These are phyloP conservation scores for Entomortierella beljakovae DNA, from an alignment of 192 early-diverging fungal genomes.

Conservation along the genomic window DNA sequence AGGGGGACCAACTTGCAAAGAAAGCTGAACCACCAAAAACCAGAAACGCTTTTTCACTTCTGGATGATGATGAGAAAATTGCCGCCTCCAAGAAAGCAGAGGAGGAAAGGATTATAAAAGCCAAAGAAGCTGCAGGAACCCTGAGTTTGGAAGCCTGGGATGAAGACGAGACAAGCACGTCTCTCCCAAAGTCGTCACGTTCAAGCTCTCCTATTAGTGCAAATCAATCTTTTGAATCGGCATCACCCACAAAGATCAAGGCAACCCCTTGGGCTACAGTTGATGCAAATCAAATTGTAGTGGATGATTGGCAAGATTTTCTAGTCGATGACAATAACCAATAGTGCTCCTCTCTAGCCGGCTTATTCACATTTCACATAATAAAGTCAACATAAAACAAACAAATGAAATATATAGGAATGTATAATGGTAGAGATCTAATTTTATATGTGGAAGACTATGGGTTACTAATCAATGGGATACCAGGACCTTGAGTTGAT, in stretches of 20 bases:
- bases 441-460: constrained; percentile 5
- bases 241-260: background rate
- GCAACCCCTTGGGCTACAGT: constrained; percentile 13
- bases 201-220: background rate
- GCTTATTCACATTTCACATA: background rate
- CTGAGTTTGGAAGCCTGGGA: constrained; percentile 50
- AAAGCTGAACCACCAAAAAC: constrained; percentile 20
- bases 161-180: constrained; percentile 6
- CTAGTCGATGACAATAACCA: constrained; percentile 32
- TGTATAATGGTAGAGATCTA: background rate
- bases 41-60: constrained; percentile 32
- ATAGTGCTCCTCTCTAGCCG: background rate
- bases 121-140: constrained; percentile 46
- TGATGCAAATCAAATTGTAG: constrained; percentile 31
- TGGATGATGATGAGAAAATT: constrained; percentile 43
- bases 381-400: background rate
- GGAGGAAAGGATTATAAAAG: constrained; percentile 26
- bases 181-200: background rate
- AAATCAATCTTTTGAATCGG: background rate
- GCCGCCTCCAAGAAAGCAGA: constrained; percentile 32
- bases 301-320: constrained; percentile 51
- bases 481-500: constrained; percentile 77
- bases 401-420: background rate
- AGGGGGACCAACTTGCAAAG: constrained; percentile 6
- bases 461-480: constrained; percentile 67